Conservation (phyloP, 768 basidiomycete genomes). For the Leccinum imitatum region DNA sequence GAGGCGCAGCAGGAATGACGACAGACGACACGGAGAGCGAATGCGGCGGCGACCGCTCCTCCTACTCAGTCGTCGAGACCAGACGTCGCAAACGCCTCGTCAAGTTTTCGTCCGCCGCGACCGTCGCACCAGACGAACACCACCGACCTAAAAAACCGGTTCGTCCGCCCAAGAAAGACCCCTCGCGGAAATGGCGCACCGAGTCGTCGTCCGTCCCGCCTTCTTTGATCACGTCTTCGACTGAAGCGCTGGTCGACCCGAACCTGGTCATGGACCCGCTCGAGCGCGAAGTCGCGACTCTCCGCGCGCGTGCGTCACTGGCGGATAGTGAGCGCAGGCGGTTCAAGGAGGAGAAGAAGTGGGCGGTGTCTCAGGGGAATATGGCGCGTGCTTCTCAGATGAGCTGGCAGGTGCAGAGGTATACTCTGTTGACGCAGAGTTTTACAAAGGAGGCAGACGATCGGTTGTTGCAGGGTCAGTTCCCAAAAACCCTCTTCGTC, state of each 20-base stretch:
- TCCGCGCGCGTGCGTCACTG: conserved; percentile 74
- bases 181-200: conserved; percentile 33
- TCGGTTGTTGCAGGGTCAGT: conserved; percentile 61
- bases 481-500: neutral
- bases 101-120: conserved; percentile 43
- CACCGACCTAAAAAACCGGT: conserved; percentile 18
- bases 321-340: conserved; percentile 82
- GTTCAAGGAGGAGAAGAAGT: conserved; percentile 84
- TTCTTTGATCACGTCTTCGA: conserved; percentile 60
- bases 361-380: conserved; percentile 82
- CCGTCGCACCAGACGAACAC: conserved; percentile 5
- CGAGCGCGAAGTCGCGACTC: conserved; percentile 71
- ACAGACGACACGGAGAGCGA: conserved; percentile 13
- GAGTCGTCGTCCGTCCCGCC: conserved; percentile 38
- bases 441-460: conserved; percentile 77
- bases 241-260: conserved; percentile 63
- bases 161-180: conserved; percentile 31
- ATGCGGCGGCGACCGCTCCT: neutral
- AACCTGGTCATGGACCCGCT: conserved; percentile 57
- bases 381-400: conserved; percentile 71
- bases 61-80: conserved; percentile 10
- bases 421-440: conserved; percentile 76
- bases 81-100: conserved; percentile 43
- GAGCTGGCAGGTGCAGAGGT: conserved; percentile 82
- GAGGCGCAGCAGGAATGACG: neutral